Evolutionary conservation across 2,329 filamentous ascomycete species (phyloP).

Genomic region (Thelonectria rubi): DNA sequence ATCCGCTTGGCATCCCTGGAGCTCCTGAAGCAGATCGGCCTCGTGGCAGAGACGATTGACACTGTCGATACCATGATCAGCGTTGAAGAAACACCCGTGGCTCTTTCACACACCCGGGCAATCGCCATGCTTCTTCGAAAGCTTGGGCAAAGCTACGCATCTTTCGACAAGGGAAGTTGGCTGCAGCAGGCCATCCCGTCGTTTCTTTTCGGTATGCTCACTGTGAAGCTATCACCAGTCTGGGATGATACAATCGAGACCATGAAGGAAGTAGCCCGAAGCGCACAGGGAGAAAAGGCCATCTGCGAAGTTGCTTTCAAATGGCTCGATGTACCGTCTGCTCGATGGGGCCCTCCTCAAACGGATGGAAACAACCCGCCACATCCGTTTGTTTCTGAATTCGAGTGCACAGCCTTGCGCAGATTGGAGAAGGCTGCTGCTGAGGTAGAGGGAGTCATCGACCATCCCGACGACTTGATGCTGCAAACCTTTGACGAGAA

Average conservation of each 20-base stretch:
- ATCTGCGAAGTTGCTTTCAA: constrained; percentile 77
- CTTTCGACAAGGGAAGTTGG: constrained; percentile 68
- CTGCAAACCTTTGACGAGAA: constrained; percentile 69
- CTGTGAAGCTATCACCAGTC: constrained; percentile 82
- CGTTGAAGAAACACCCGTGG: constrained; percentile 82
- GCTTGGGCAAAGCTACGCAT: constrained; percentile 71
- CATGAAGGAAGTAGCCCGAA: constrained; percentile 77
- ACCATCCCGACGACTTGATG: constrained; percentile 66
- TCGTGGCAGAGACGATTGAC: constrained; percentile 35
- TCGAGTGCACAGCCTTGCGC: constrained; percentile 82
- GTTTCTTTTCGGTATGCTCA: constrained; percentile 90
- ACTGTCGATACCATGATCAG: constrained; percentile 69
- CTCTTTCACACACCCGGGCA: constrained; percentile 76
- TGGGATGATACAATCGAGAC: constrained; percentile 86
- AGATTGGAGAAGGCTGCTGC: constrained; percentile 63
- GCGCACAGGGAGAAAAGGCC: constrained; percentile 75
- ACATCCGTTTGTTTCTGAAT: constrained; percentile 69
- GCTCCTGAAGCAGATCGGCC: constrained; percentile 70
- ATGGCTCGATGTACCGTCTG: constrained; percentile 74
- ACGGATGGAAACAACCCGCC: constrained; percentile 47
- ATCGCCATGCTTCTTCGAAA: constrained; percentile 89
- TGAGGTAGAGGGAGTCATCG: constrained; percentile 61
- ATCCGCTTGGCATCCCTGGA: constrained; percentile 78
- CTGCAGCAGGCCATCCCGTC: constrained; percentile 76
- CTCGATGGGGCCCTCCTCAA: constrained; percentile 60